Base-by-base conservation (phyloP, 2,329 filamentous ascomycete genomes). In the Knoxdaviesia capensis region DNA sequence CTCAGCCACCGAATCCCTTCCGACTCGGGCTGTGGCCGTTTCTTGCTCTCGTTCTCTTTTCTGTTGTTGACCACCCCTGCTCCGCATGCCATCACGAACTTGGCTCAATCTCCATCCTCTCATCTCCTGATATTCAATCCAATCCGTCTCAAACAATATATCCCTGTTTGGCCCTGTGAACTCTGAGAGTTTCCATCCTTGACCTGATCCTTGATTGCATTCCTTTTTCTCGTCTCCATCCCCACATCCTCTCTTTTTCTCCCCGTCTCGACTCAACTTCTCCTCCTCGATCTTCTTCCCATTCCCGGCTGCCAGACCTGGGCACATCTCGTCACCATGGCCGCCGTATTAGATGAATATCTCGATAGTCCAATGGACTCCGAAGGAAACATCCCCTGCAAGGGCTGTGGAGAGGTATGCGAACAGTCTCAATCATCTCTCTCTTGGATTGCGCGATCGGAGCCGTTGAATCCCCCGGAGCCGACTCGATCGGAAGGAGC, bases 381-480 rank as follows among this genome's bases (percentile, higher is more conserved):
- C 48, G 85, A 92, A 52, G 86, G 93, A 57, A 69, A 80, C 49
- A 92, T 83, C 55, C 83, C 83, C 47, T 94, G 86, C 67, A 93
- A 92, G 66, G 85, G 84, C 45, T 94, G 86, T 61, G 85, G 85
- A 64, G 83, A 92, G 70, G 84, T 92, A 68, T 53, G 68, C 42
- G 52, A 53, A 47, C 41, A 11, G 45, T 36, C 38, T 44, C 38
- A 38, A 31, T 45, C 41, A 10, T 32, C 9, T 20, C 28, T 28
- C 31, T 41, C 33, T 30, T 33, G 11, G 31, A 20, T 20, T 20
- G 20, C 20, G 20, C 20, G 20, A 20, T 20, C 20, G 20, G 20
- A 20, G 20, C 3, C 20, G 20, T 20, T 20, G 20, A 20, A 20
- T 20, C 20, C 20, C 20, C 20, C 20, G 20, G 20, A 20, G 20